Evolutionary conservation across 2,329 filamentous ascomycete species (phyloP).

Genomic region (Aphanoascus verrucosus): DNA sequence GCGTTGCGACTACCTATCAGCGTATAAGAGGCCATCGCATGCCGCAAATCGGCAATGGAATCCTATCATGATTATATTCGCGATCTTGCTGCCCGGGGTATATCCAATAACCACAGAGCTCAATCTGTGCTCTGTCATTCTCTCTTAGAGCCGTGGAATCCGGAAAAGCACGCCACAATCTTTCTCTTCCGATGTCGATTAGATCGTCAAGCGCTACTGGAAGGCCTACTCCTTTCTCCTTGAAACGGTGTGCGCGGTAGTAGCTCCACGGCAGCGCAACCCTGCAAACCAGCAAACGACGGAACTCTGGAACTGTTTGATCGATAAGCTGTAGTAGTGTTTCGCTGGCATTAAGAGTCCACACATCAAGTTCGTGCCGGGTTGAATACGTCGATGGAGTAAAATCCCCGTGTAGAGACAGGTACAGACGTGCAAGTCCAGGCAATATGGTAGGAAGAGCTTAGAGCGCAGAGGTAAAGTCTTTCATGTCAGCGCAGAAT

Average conservation of each 20-base stretch:
- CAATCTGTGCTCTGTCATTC: too few species aligned
- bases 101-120: too few species aligned
- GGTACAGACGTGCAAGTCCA: constrained; percentile 5
- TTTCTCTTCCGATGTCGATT: too few species aligned
- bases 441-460: constrained; percentile 8
- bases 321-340: constrained; percentile 6
- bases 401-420: constrained; percentile 2
- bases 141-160: too few species aligned
- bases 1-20: too few species aligned
- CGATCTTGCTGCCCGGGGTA: too few species aligned
- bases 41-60: too few species aligned
- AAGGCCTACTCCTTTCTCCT: constrained; percentile 2
- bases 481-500: constrained; percentile 9
- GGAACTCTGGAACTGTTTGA: background rate
- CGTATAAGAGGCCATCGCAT: too few species aligned
- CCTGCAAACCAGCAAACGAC: background rate
- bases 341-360: constrained; percentile 4
- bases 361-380: background rate
- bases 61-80: too few species aligned
- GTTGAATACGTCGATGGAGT: background rate
- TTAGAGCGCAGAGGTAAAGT: constrained; percentile 7
- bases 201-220: too few species aligned
- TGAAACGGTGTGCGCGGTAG: constrained; percentile 3
- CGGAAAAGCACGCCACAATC: too few species aligned
- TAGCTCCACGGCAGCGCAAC: background rate